These are phyloP conservation scores for Alternaria conjuncta DNA, from an alignment of 2,329 filamentous ascomycete species.

Conservation along the genomic window DNA sequence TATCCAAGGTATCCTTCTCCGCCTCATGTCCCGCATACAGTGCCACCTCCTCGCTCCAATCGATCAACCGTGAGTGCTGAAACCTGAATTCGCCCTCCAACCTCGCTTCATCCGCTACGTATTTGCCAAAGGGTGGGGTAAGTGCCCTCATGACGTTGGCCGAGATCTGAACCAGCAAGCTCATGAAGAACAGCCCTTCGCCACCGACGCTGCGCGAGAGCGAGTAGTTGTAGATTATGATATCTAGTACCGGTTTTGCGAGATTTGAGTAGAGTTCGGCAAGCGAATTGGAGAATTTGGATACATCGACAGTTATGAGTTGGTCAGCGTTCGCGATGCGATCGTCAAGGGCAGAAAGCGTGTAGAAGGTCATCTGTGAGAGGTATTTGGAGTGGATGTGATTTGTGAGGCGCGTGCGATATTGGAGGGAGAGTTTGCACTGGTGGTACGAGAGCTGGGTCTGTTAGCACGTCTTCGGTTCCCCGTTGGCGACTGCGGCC, in stretches of 20 bases:
- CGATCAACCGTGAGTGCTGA: slow-evolving; percentile 91
- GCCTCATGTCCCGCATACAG: slow-evolving; percentile 90
- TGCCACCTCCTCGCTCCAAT: slow-evolving; percentile 94
- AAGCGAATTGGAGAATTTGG: slow-evolving; percentile 93
- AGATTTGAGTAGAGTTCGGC: slow-evolving; percentile 96
- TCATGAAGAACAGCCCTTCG: slow-evolving; percentile 95
- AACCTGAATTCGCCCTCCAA: slow-evolving; percentile 96
- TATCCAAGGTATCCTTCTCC: slow-evolving; percentile 95
- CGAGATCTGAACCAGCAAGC: slow-evolving; percentile 88
- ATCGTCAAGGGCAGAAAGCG: slow-evolving; percentile 91
- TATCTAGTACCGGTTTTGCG: slow-evolving; percentile 91
- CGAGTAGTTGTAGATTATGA: slow-evolving; percentile 96
- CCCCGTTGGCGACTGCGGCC: neutral
- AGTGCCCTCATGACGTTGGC: slow-evolving; percentile 91
- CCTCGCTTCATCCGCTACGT: slow-evolving; percentile 93
- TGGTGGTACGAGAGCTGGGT: slow-evolving; percentile 90
- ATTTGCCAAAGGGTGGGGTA: slow-evolving; percentile 96
- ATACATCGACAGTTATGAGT: slow-evolving; percentile 93
- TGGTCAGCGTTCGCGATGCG: slow-evolving; percentile 99
- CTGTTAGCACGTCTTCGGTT: slow-evolving; percentile 23
- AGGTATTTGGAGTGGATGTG: slow-evolving; percentile 95
- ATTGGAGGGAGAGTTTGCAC: slow-evolving; percentile 90
- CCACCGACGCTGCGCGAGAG: slow-evolving; percentile 94
- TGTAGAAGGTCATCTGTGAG: slow-evolving; percentile 97
- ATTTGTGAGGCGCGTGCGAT: slow-evolving; percentile 91